Percentiles rank a stretch among this genome's conserved stretches.
Evolutionary conservation across 352 stramenopile genomes (phyloP).

Genomic region (Globisporangium apiculatum): DNA sequence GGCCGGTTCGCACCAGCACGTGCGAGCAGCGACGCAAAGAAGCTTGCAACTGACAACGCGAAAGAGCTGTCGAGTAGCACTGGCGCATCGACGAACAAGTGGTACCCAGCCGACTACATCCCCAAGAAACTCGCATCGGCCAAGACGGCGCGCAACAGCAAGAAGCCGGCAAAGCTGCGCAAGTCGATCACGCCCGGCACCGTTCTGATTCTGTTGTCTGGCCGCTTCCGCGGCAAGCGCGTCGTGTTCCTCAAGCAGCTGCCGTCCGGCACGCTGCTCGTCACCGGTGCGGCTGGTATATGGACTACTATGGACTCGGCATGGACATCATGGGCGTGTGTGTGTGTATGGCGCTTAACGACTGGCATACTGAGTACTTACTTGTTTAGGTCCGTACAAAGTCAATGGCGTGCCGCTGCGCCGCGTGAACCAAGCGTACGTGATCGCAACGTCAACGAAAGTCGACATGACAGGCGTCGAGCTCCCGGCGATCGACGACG

Average conservation of each 20-base stretch:
- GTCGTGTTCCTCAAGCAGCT: constrained; percentile 99
- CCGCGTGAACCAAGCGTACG: constrained; percentile 98
- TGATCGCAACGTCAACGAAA: constrained; percentile 98
- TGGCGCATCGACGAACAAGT: constrained; percentile 50
- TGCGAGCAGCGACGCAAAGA: not conserved
- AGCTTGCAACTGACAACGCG: constrained; percentile 32
- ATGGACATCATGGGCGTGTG: too few species aligned
- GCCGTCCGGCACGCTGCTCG: constrained; percentile 94
- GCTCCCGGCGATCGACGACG: constrained; percentile 93
- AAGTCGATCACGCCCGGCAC: constrained; percentile 95
- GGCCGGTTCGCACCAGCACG: constrained; percentile 24
- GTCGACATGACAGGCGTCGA: constrained; percentile 91
- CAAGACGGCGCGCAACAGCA: constrained; percentile 71
- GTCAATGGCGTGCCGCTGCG: constrained; percentile 98
- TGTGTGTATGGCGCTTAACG: constrained; percentile 38
- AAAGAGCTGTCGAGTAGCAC: constrained; percentile 10
- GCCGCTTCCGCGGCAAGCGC: constrained; percentile 97
- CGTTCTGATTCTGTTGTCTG: constrained; percentile 96
- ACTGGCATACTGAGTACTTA: constrained; percentile 48
- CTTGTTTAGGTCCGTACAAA: constrained; percentile 93
- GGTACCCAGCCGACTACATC: constrained; percentile 75
- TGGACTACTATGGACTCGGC: too few species aligned
- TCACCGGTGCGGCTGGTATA: constrained; percentile 76
- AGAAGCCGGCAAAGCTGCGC: constrained; percentile 92
- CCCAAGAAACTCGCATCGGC: constrained; percentile 58